These are phyloP conservation scores for Mycosphaerella arachidis DNA, from an alignment of 2,329 filamentous ascomycete species.

Conservation along the genomic window DNA sequence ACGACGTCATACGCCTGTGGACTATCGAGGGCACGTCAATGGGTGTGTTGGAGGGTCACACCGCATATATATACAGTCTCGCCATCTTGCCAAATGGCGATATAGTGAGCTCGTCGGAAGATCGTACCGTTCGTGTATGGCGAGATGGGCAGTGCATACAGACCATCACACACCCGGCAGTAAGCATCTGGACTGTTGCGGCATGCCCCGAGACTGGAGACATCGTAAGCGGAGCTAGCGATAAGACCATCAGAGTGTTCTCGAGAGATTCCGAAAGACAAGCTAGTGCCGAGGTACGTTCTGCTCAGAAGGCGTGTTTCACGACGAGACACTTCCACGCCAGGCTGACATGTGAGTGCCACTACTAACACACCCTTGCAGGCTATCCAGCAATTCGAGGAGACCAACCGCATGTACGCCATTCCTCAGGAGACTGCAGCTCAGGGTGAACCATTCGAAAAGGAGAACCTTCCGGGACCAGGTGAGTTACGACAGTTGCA, in stretches of 20 bases:
- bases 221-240: constrained; percentile 89
- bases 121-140: constrained; percentile 91
- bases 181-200: constrained; percentile 94
- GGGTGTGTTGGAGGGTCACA: constrained; percentile 77
- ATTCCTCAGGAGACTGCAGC: constrained; percentile 60
- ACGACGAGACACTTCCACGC: not conserved
- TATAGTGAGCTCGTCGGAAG: constrained; percentile 85
- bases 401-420: constrained; percentile 48
- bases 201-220: constrained; percentile 77
- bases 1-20: constrained; percentile 84
- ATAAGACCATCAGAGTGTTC: constrained; percentile 80
- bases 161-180: constrained; percentile 93
- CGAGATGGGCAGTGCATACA: constrained; percentile 76
- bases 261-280: constrained; percentile 65
- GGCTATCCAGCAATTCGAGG: constrained; percentile 67
- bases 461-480: constrained; percentile 82
- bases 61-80: constrained; percentile 90
- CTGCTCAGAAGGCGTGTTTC: not conserved
- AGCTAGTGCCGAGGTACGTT: constrained; percentile 60
- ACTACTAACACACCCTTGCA: constrained; percentile 10
- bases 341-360: not conserved
- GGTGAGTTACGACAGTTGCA: constrained; percentile 21
- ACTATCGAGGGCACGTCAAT: constrained; percentile 72
- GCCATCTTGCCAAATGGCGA: constrained; percentile 75
- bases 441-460: constrained; percentile 64